A percentile compares a stretch with the other conserved stretches of the same genome.
These are phyloP conservation scores for Bassia scoparia DNA, from an alignment of 148 eudicot species.

Conservation along the genomic window DNA sequence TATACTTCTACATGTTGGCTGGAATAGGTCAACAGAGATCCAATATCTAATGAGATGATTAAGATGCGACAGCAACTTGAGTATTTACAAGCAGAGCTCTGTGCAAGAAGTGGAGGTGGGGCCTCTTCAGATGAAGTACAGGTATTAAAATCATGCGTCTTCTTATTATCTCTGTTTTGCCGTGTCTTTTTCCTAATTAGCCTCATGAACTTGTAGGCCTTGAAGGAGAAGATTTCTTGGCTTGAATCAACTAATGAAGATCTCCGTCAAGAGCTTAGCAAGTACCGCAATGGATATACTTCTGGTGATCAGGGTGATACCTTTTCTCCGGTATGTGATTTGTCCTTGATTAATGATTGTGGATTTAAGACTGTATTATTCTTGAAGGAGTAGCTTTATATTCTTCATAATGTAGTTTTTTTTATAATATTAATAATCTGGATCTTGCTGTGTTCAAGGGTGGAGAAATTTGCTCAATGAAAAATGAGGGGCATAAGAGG, in stretches of 20 bases:
- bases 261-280: slow-evolving; percentile 72
- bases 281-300: slow-evolving; percentile 59
- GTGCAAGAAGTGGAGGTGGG: slow-evolving; percentile 90
- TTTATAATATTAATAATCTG: neutral
- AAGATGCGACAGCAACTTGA: slow-evolving; percentile 96
- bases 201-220: slow-evolving; percentile 37
- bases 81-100: slow-evolving; percentile 92
- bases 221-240: slow-evolving; percentile 83
- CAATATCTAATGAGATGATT: slow-evolving; percentile 86
- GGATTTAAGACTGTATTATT: neutral
- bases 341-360: neutral
- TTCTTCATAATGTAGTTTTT: neutral
- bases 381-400: neutral
- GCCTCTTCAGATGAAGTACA: slow-evolving; percentile 67
- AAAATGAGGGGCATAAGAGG: slow-evolving; percentile 77
- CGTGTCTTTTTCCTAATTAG: neutral
- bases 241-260: slow-evolving; percentile 87
- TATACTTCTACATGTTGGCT: slow-evolving; percentile 18
- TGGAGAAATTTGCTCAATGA: slow-evolving; percentile 42
- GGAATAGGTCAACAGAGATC: slow-evolving; percentile 84
- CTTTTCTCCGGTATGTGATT: slow-evolving; percentile 48
- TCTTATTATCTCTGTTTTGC: slow-evolving; percentile 1
- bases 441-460: slow-evolving; percentile 34
- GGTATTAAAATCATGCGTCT: slow-evolving; percentile 35
- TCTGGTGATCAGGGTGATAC: slow-evolving; percentile 47